phyloP scores from a whole-genome alignment of 2,329 filamentous ascomycete genomes.

The Aspergillus transmontanensis region DNA sequence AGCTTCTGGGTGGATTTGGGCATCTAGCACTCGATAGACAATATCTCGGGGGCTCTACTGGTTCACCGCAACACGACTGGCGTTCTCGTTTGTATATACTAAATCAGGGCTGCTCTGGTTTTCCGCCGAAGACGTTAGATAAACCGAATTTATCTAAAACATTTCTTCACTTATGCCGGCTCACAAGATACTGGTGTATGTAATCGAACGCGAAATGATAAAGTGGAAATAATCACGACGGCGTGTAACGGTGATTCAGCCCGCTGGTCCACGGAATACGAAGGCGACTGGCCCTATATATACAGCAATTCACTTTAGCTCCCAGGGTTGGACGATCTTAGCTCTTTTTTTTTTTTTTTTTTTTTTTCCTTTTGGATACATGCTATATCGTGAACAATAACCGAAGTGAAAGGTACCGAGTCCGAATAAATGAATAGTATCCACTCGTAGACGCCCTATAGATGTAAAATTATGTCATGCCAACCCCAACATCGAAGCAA shows the following conservation, averaged over 20 bases:
- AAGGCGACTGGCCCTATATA: neutral
- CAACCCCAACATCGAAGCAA: neutral
- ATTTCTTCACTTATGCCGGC: neutral
- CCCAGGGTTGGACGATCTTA: neutral
- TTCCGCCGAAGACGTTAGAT: neutral
- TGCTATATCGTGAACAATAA: too few species aligned
- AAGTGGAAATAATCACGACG: too few species aligned
- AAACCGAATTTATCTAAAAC: constrained; percentile 1
- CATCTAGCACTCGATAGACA: neutral
- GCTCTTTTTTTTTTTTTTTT: neutral
- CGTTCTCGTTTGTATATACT: constrained; percentile 1
- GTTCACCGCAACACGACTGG: neutral
- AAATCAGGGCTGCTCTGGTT: neutral
- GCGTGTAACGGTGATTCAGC: too few species aligned
- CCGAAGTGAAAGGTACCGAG: too few species aligned
- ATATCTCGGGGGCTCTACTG: neutral
- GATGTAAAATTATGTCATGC: neutral
- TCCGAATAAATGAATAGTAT: too few species aligned
- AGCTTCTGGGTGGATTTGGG: neutral
- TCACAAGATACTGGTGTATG: neutral
- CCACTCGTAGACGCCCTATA: neutral
- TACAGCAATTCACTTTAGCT: neutral
- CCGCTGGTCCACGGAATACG: neutral
- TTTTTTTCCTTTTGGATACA: neutral
- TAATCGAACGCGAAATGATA: neutral